Base-by-base conservation (phyloP, 2,329 filamentous ascomycete genomes). In the Diaporthe ampelina region DNA sequence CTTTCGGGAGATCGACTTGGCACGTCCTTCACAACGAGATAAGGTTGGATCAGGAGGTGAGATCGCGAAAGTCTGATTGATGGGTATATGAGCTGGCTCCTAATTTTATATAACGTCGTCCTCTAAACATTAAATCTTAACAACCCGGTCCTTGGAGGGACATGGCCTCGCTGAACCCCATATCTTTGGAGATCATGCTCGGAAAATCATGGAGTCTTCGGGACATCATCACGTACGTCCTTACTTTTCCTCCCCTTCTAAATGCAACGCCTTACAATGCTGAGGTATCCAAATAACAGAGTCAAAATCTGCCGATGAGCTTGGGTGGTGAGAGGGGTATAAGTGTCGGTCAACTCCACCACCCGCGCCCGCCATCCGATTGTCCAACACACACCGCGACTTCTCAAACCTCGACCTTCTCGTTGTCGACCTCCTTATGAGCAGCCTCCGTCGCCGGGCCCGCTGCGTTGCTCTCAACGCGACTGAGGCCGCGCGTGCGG, bases 261-360 rank as follows among this genome's bases (percentile, higher is more conserved):
- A 10, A 70, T 65, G 73, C 45, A 73, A 75, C 73, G 73, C 73
- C 73, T 24, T 58, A 48, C 61, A 59, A 75, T 73, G 70, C 73
- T 68, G 69, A 57, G 63, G 63, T 69, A 70, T 73, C 54, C 48
- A 69, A 63, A 63, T 0, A 74, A 48, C 40, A 35, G 32, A 40
- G 21, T n/a, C 21, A 37, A 65, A 26, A 29, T 24, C 24, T 13
- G 32, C 11, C 37, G 11, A 43, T 15, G 3, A 21, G 8, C 5
- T 24, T 21, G 19, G 26, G 11, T 63, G 37, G 29, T 67, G 26
- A 61, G 21, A 35, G 29, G n/a, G 43, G 35, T 40, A 24, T 37
- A 10, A 24, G 48, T 37, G n/a, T 15, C 21, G n/a, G n/a, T 32
- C 48, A 21, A 40, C 2, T 13, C 8, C 63, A 29, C 48, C 32